Conservation (phyloP, 208 protist species). For the Leishmania arabica region DNA sequence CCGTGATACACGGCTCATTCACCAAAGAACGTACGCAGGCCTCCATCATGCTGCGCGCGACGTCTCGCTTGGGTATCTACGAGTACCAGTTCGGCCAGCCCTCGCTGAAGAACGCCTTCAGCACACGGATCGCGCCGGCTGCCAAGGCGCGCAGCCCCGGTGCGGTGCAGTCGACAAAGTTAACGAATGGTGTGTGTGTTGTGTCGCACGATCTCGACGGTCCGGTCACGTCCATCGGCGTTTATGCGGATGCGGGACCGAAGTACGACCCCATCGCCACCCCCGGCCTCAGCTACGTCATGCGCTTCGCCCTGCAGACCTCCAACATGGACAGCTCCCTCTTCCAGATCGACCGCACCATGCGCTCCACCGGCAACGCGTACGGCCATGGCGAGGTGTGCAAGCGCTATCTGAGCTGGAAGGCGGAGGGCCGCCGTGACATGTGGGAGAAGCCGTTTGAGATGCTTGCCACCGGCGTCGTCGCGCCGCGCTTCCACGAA, state of each 20-base stretch:
- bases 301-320: conserved; percentile 84
- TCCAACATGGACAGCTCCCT: conserved; percentile 88
- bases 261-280: conserved; percentile 81
- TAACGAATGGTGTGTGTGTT: conserved; percentile 74
- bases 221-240: conserved; percentile 57
- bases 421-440: conserved; percentile 73
- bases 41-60: conserved; percentile 57
- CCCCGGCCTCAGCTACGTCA: conserved; percentile 83
- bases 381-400: conserved; percentile 81
- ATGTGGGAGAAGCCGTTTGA: conserved; percentile 82
- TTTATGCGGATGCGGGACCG: conserved; percentile 79
- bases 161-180: conserved; percentile 52
- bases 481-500: conserved; percentile 82
- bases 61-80: conserved; percentile 53
- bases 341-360: conserved; percentile 86
- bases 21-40: neutral
- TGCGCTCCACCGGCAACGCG: conserved; percentile 68
- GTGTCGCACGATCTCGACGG: conserved; percentile 80
- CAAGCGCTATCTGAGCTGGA: conserved; percentile 81
- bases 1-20: neutral
- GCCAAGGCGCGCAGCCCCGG: conserved; percentile 32
- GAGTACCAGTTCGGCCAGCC: conserved; percentile 85
- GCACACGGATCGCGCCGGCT: conserved; percentile 37
- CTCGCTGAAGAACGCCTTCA: conserved; percentile 64
- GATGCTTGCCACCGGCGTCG: conserved; percentile 75